phyloP scores from a whole-genome alignment of 2,329 filamentous ascomycete genomes.

The Talaromyces marneffei region DNA sequence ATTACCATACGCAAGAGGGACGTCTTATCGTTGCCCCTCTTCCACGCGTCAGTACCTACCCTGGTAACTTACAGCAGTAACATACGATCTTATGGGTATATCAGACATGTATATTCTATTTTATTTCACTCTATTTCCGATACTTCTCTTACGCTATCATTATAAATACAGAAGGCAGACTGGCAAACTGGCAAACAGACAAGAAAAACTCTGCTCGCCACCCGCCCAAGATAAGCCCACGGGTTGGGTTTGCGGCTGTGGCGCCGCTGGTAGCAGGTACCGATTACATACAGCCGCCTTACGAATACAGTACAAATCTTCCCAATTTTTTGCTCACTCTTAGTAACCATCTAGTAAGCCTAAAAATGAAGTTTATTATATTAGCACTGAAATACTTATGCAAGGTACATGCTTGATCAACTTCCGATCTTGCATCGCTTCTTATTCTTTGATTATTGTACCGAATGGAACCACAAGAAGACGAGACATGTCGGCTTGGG shows the following conservation, averaged over 20 bases:
- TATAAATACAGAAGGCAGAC: background rate
- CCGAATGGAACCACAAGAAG: too few species aligned
- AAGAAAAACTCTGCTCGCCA: background rate
- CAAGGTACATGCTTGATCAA: background rate
- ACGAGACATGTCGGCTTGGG: background rate
- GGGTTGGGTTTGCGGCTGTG: background rate
- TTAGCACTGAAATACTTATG: background rate
- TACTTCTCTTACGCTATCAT: background rate
- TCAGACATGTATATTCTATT: background rate
- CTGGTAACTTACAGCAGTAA: background rate
- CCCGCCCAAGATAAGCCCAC: background rate
- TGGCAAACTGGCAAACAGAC: too few species aligned
- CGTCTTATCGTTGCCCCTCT: background rate
- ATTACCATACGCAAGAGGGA: background rate
- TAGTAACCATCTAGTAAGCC: background rate
- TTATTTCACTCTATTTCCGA: background rate
- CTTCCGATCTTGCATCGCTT: background rate
- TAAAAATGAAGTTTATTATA: background rate
- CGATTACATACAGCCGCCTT: background rate
- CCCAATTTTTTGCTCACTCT: background rate
- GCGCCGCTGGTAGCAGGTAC: background rate
- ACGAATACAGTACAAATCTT: background rate
- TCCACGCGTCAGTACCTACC: background rate
- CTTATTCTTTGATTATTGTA: too few species aligned
- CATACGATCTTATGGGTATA: background rate